Base-by-base conservation (phyloP, 345 rosid species). In the Salix koriyanagi region DNA sequence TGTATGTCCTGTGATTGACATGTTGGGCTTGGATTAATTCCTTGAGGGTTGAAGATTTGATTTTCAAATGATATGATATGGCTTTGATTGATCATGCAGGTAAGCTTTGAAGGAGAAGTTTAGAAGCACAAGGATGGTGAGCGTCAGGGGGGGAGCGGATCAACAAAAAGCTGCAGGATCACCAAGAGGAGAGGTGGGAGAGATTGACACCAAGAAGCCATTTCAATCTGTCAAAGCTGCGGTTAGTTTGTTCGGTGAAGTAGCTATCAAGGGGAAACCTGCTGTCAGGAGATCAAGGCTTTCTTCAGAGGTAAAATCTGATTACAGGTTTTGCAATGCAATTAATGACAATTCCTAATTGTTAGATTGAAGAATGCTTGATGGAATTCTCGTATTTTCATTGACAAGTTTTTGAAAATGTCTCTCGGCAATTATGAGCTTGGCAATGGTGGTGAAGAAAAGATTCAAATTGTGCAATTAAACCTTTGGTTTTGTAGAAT, bases 171-270 rank as follows among this genome's bases (percentile, higher is more conserved):
- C 68, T 16, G 37, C 1, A 2, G 68, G 32, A 13, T 44, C 52
- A 18, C 68, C 94, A 0, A 88, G 79, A 79, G 87, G 78, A 15
- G 99, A 91, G 90, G 89, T 91, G 3, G 97, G 99, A 73, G 99
- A 95, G 88, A 96, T 93, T 70, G 99, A 96, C 85, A 93, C 99
- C 8, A 80, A 90, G 83, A 94, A 96, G 37, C 99, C 98, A 0
- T 90, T 93, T 74, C 91, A 91, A 79, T 96, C 99, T 60, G 99
- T 96, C 52, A 91, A 86, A 83, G 99, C 99, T 23, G 98, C 99
- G 19, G 97, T 96, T 69, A 91, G 88, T 70, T 83, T 93, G 66
- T 96, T 91, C 54, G 96, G 94, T 2, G 94, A 92, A 83, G 99
- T 91, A 7, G 90, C 87, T 7, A 56, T 78, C 62, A 87, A 75